Conservation (phyloP, 805 yeast species). For the Candida berthetii region DNA sequence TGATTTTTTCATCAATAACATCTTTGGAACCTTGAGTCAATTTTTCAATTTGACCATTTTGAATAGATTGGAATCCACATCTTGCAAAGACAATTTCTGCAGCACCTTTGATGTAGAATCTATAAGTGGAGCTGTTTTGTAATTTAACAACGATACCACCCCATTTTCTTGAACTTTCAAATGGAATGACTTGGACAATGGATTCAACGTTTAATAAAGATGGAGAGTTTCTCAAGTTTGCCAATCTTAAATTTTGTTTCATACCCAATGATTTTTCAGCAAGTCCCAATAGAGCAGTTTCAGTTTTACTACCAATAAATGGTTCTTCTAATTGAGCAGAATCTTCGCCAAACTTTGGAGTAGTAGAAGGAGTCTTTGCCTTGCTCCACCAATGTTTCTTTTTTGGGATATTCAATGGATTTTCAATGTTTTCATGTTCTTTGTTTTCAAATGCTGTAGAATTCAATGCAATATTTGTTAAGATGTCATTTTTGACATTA, state of each 20-base stretch:
- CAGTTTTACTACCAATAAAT: constrained; percentile 91
- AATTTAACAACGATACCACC: constrained; percentile 68
- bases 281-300: constrained; percentile 73
- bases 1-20: constrained; percentile 35
- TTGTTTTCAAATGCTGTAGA: constrained; percentile 86
- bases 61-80: constrained; percentile 38
- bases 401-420: constrained; percentile 20
- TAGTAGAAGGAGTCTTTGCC: constrained; percentile 4
- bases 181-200: constrained; percentile 74
- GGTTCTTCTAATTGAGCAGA: constrained; percentile 37
- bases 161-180: constrained; percentile 92
- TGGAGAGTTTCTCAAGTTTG: constrained; percentile 33
- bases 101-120: constrained; percentile 86
- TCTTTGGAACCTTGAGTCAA: constrained; percentile 20
- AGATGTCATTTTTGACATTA: constrained; percentile 17
- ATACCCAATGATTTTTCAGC: constrained; percentile 53
- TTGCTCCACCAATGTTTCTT: constrained; percentile 13
- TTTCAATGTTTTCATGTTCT: constrained; percentile 15
- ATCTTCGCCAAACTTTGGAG: constrained; percentile 2
- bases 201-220: constrained; percentile 23
- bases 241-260: constrained; percentile 36
- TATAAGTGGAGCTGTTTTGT: constrained; percentile 31
- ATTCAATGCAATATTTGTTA: constrained; percentile 65
- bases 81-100: constrained; percentile 75
- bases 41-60: constrained; percentile 23